Evolutionary conservation across 805 yeast species (phyloP), one percentile per base, ranked within the genome.

Genomic region (Wickerhamia fluorescens): DNA sequence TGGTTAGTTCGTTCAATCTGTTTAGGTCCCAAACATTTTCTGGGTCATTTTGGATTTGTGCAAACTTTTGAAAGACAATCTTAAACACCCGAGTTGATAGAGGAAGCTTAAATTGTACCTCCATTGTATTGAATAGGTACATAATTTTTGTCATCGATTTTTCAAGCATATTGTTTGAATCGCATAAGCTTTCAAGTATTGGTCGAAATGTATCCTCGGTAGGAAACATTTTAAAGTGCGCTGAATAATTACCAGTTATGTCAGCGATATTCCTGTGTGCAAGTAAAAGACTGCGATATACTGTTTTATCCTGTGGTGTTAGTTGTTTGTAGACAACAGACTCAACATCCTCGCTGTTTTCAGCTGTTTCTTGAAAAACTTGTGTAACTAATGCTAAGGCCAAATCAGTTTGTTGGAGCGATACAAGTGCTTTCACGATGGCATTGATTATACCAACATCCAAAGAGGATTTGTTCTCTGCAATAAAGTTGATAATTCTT

Each of bases 11-110:
- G n/a, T 36, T 28, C 18, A 44, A 26, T 9, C 36, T 31, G 6
- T 31, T 29, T n/a, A 34, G 16, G 12, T 14, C 21, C 37, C 37
- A 34, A n/a, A n/a, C n/a, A n/a, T n/a, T n/a, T n/a, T n/a, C n/a
- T 11, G 23, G 21, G 10, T 18, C 14, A 6, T 23, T 9, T n/a
- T 17, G 9, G 14, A 16, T 10, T 6, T 14, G 9, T 16, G 17
- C 20, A n/a, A 51, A 43, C 21, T 36, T 29, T n/a, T 28, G 29
- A 29, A 50, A 48, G 4, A 57, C 27, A 8, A 25, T 27, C 15
- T 38, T 39, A 32, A 51, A 58, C n/a, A 47, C 38, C 18, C 51
- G 44, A 7, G 58, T 52, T n/a, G 61, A 51, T 7, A 53, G 30
- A 2, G 66, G 66, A 7, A 59, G 28, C n/a, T 36, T 36, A n/a